Percentiles rank a stretch among this genome's conserved stretches.
Conservation (phyloP, 2,329 filamentous ascomycete genomes). For the Byssoonygena ceratinophila region DNA sequence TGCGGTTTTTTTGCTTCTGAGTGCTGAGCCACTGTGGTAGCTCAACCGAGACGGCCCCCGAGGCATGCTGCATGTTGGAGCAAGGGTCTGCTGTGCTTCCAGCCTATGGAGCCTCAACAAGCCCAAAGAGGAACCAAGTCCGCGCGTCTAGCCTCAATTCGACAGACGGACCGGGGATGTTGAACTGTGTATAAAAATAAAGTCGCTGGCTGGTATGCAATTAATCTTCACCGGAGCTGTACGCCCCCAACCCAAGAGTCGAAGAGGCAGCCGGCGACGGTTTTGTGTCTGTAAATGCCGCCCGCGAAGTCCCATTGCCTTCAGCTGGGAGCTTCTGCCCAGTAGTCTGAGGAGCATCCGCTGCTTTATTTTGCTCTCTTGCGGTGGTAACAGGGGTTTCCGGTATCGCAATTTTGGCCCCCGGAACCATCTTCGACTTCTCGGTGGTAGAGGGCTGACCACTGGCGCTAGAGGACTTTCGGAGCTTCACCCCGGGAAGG, state of each 20-base stretch:
- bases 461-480: slow-evolving; percentile 29
- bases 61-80: too few relatives aligned
- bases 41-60: too few relatives aligned
- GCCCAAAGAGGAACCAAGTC: too few relatives aligned
- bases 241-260: slow-evolving; percentile 29
- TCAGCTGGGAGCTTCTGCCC: not conserved
- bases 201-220: not conserved
- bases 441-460: not conserved
- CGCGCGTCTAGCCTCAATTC: not conserved
- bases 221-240: slow-evolving; percentile 31
- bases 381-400: not conserved
- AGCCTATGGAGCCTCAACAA: too few relatives aligned
- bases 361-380: not conserved
- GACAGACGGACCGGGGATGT: not conserved
- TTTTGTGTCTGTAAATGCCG: slow-evolving; percentile 11
- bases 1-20: too few relatives aligned
- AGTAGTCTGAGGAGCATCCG: not conserved
- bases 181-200: not conserved
- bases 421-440: not conserved
- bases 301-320: slow-evolving; percentile 1
- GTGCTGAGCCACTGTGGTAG: too few relatives aligned
- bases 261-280: slow-evolving; percentile 19
- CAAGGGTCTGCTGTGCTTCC: too few relatives aligned
- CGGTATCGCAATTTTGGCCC: not conserved
- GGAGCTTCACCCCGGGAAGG: slow-evolving; percentile 33